These are phyloP conservation scores for Astragalus membranaceus DNA, from an alignment of 306 rosid genomes.

Conservation along the genomic window DNA sequence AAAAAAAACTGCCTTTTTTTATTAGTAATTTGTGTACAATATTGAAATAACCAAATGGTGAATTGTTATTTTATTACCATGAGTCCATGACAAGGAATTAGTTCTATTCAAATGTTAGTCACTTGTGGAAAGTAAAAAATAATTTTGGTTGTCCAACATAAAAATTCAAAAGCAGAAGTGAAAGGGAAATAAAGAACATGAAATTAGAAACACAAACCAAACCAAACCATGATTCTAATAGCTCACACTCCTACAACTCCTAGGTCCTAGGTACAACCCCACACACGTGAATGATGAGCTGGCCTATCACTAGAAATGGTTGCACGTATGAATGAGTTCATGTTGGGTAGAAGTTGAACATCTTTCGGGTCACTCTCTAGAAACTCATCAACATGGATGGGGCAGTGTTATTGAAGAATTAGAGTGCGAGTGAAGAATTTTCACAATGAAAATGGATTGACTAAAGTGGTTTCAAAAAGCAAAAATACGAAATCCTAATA, in stretches of 20 bases:
- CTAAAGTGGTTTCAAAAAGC: background rate
- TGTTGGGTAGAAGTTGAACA: background rate
- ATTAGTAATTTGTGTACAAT: too few species aligned
- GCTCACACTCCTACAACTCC: background rate
- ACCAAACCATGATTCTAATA: background rate
- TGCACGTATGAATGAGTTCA: background rate
- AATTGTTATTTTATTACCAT: background rate
- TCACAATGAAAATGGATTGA: background rate
- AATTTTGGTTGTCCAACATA: background rate
- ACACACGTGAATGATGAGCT: conserved; percentile 17
- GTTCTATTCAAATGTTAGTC: background rate
- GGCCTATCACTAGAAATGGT: background rate
- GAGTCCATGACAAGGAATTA: background rate
- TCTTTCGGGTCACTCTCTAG: background rate
- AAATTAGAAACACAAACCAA: background rate
- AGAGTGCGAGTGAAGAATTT: background rate
- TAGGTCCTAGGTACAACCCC: background rate
- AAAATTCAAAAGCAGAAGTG: background rate
- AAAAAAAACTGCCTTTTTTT: too few species aligned
- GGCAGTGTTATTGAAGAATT: background rate
- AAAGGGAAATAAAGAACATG: background rate
- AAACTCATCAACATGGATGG: background rate
- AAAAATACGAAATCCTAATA: too few species aligned
- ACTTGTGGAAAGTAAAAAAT: background rate
- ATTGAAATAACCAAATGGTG: background rate